These are phyloP conservation scores for Zymoseptoria tritici DNA, from an alignment of 2,329 filamentous ascomycete genomes.

Conservation along the genomic window DNA sequence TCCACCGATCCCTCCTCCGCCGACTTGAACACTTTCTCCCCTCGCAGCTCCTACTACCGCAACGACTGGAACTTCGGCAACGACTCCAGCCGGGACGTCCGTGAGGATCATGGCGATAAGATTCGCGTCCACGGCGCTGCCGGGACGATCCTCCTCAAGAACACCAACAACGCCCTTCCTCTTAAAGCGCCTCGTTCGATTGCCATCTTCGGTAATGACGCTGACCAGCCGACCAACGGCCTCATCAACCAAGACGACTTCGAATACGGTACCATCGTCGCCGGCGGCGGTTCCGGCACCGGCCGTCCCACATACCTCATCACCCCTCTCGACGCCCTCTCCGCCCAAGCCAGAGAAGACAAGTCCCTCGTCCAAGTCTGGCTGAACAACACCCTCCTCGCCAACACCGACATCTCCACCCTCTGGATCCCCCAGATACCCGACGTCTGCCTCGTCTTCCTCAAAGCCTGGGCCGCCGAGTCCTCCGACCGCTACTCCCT, in stretches of 20 bases:
- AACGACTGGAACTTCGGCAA: slow-evolving; percentile 71
- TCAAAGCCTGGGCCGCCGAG: slow-evolving; percentile 45
- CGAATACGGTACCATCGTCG: slow-evolving; percentile 35
- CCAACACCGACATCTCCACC: slow-evolving; percentile 31
- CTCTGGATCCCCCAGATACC: slow-evolving; percentile 48
- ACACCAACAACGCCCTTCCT: slow-evolving; percentile 42
- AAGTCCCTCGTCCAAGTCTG: slow-evolving; percentile 30
- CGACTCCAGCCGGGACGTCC: slow-evolving; percentile 47
- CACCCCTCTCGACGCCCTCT: slow-evolving; percentile 33
- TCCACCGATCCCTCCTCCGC: slow-evolving; percentile 58
- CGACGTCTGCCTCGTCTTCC: slow-evolving; percentile 47
- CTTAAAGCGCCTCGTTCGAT: slow-evolving; percentile 44
- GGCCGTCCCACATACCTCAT: slow-evolving; percentile 30
- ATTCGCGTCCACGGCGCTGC: slow-evolving; percentile 32
- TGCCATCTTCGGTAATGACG: slow-evolving; percentile 42
- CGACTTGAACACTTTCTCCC: slow-evolving; percentile 34
- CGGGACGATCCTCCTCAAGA: slow-evolving; percentile 42
- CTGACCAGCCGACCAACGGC: slow-evolving; percentile 41
- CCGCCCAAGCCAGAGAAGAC: slow-evolving; percentile 11
- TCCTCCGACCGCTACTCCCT: slow-evolving; percentile 33
- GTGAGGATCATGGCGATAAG: slow-evolving; percentile 24
- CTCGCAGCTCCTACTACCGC: slow-evolving; percentile 38
- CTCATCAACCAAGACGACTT: slow-evolving; percentile 22
- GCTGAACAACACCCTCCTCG: slow-evolving; percentile 30
- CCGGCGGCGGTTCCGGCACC: slow-evolving; percentile 32